phyloP scores from a whole-genome alignment of 305 asterid species.

The Ilex paraguariensis region DNA sequence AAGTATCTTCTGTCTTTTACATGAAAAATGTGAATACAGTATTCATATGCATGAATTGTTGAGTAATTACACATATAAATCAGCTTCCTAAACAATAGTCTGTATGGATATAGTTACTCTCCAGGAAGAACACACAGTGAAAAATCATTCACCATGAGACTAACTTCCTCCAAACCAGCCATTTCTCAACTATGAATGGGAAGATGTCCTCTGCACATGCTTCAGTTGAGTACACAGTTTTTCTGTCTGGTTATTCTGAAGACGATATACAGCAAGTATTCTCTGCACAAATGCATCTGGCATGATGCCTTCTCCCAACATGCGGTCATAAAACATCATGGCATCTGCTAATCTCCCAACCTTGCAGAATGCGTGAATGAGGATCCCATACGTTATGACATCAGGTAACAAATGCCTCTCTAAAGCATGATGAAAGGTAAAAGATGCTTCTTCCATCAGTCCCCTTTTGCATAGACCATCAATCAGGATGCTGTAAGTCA shows the following conservation, averaged over 20 bases:
- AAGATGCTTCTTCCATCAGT: constrained; percentile 29
- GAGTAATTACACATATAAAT: too few species aligned
- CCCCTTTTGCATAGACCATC: constrained; percentile 43
- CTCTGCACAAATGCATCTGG: constrained; percentile 24
- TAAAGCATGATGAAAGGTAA: constrained; percentile 21
- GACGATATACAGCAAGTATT: constrained; percentile 19
- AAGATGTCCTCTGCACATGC: not conserved
- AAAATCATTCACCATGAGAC: too few species aligned
- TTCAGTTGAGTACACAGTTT: not conserved
- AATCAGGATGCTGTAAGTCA: constrained; percentile 38
- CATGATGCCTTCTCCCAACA: constrained; percentile 31
- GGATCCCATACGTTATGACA: constrained; percentile 28
- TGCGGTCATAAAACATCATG: constrained; percentile 20
- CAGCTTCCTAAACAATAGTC: too few species aligned
- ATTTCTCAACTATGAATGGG: too few species aligned
- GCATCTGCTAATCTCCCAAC: constrained; percentile 32
- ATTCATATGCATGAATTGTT: too few species aligned
- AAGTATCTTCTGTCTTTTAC: too few species aligned
- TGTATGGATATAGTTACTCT: too few species aligned
- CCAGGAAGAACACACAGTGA: too few species aligned
- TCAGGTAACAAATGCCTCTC: constrained; percentile 28
- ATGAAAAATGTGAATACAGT: too few species aligned
- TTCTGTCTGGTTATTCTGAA: constrained; percentile 6
- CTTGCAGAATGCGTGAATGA: constrained; percentile 36
- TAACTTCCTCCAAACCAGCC: too few species aligned